phyloP scores from a whole-genome alignment of 2,329 filamentous ascomycete species.

The Diaporthe eres region DNA sequence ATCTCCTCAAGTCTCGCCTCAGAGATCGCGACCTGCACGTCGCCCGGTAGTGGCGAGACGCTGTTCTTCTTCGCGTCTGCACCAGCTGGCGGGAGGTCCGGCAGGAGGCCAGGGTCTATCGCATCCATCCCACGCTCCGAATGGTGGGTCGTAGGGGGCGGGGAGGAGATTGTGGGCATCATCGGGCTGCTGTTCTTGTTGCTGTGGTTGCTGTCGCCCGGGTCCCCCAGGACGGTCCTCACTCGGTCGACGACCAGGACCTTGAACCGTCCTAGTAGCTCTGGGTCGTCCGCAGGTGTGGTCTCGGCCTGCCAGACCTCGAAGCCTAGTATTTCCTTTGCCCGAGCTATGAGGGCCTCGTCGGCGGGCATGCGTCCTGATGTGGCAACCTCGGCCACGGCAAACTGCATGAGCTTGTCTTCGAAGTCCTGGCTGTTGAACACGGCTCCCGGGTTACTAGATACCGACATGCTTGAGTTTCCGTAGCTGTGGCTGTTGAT shows the following conservation, averaged over 20 bases:
- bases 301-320: constrained; percentile 47
- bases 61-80: constrained; percentile 19
- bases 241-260: constrained; percentile 55
- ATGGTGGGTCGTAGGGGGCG: background rate
- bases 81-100: constrained; percentile 22
- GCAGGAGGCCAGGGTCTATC: constrained; percentile 38
- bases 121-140: constrained; percentile 39
- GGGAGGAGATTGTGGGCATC: background rate
- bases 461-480: constrained; percentile 40
- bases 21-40: constrained; percentile 40
- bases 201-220: constrained; percentile 17
- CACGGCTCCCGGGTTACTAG: constrained; percentile 54
- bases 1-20: constrained; percentile 40
- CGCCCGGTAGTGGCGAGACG: constrained; percentile 27
- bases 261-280: constrained; percentile 69
- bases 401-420: constrained; percentile 64
- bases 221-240: constrained; percentile 35
- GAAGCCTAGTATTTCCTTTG: constrained; percentile 61
- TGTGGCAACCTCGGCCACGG: constrained; percentile 56
- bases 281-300: constrained; percentile 69
- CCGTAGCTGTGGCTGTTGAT: background rate
- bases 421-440: constrained; percentile 74
- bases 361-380: constrained; percentile 63
- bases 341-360: constrained; percentile 61
- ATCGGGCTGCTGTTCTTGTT: constrained; percentile 5